These are phyloP conservation scores for Trypanosoma platydactyli DNA, from an alignment of 208 protist genomes.

Conservation along the genomic window DNA sequence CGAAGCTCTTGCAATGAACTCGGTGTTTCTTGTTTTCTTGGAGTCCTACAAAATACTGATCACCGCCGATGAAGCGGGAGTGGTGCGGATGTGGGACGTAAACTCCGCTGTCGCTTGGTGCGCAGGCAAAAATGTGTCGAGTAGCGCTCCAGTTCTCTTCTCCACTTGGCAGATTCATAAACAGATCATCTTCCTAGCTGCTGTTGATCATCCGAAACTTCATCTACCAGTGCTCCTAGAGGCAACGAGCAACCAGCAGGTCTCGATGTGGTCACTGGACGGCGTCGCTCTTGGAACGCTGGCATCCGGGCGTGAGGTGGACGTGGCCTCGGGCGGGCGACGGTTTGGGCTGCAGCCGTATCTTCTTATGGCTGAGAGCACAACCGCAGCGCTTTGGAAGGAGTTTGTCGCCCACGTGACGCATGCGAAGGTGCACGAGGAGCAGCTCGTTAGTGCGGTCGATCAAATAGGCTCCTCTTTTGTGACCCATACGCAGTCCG, in stretches of 20 bases:
- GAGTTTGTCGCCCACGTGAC: conserved; percentile 32
- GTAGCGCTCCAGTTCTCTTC: conserved; percentile 17
- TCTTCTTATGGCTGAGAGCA: conserved; percentile 4
- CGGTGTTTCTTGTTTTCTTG: conserved; percentile 33
- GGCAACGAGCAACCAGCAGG: conserved; percentile 27
- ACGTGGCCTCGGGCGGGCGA: conserved; percentile 33
- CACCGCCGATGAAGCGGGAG: conserved; percentile 34
- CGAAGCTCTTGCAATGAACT: neutral
- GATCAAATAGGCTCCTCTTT: neutral
- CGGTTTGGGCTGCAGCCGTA: conserved; percentile 42
- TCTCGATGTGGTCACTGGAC: conserved; percentile 47
- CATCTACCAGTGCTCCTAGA: conserved; percentile 40
- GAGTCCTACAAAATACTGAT: conserved; percentile 24
- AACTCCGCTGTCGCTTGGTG: conserved; percentile 8
- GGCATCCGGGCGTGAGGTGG: conserved; percentile 43
- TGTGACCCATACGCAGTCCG: neutral
- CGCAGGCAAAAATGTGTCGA: neutral
- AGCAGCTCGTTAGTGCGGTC: neutral
- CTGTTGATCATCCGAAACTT: conserved; percentile 25
- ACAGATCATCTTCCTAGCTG: conserved; percentile 31
- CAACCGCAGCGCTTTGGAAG: conserved; percentile 21
- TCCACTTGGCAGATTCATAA: conserved; percentile 34
- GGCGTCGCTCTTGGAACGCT: conserved; percentile 44
- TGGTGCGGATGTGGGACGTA: conserved; percentile 43
- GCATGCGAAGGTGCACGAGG: neutral